Base-by-base conservation (phyloP, 495 filamentous ascomycete genomes). In the Penicillium manginii region DNA sequence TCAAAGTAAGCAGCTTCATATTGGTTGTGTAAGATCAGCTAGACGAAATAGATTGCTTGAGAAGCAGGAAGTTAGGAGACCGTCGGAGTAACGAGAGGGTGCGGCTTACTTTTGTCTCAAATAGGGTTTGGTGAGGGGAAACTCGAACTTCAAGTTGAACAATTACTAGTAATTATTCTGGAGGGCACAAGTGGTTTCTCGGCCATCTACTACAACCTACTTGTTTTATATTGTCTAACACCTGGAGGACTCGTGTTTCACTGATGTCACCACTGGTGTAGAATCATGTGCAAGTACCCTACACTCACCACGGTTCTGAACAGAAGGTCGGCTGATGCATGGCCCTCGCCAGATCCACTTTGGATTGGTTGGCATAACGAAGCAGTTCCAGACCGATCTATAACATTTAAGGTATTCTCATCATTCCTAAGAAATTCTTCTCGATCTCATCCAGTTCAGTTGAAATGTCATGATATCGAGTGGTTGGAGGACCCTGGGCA, bases 371-470 rank as follows among this genome's bases (percentile, higher is more conserved):
- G n/a, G 35, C 29, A 14, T 14, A 42, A 42, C 15, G 17, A 53
- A 9, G 35, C 18, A 35, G 52, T 40, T 42, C 52, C 52, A 54
- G 52, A 32, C 39, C 39, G 52, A 54, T 54, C 52, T 32, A 31
- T 37, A 32, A 19, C 21, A 47, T 7, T 19, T 15, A 47, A 17
- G 18, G 42, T 11, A 17, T 45, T 45, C 42, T 39, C 4, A 39
- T 39, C 26, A 29, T 29, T 8, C 26, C 26, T 29, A 29, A 29
- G 3, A 29, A 29, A 29, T 1, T 0, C 26, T 8, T 29, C 26
- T 29, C 26, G 2, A 1, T 29, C 26, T 29, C 26, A 29, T 29
- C n/a, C n/a, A n/a, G n/a, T 23, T 29, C 26, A 29, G 26, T 5
- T 4, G 9, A 29, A 29, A 29, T 29, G 9, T 29, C 26, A 8